A percentile compares a stretch with the other conserved stretches of the same genome.
phyloP scores from a whole-genome alignment of 305 asterid genomes.

The Fraxinus platypoda region DNA sequence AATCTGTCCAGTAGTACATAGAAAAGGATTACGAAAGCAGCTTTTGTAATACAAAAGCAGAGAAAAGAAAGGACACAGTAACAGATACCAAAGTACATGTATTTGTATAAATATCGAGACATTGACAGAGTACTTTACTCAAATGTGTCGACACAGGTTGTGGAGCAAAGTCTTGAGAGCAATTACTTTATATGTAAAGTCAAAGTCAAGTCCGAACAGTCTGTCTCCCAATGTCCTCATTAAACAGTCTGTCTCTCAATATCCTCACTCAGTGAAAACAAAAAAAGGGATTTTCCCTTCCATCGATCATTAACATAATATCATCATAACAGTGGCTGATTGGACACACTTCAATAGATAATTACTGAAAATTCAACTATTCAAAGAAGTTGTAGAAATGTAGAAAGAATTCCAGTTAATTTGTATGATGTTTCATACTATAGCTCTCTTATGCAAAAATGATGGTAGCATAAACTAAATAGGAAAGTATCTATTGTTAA shows the following conservation, averaged over 20 bases:
- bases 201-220: neutral
- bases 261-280: neutral
- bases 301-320: neutral
- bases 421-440: neutral
- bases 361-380: neutral
- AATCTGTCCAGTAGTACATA: slow-evolving; percentile 46
- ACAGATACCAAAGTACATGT: neutral
- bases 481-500: neutral
- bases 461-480: neutral
- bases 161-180: neutral
- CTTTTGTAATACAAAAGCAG: neutral
- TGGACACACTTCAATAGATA: neutral
- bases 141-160: neutral
- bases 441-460: neutral
- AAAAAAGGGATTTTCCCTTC: neutral
- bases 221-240: neutral
- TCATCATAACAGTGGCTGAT: neutral
- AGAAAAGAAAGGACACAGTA: neutral
- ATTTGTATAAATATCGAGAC: slow-evolving; percentile 9
- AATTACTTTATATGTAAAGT: neutral
- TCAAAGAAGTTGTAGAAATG: neutral
- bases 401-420: neutral
- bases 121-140: neutral
- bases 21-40: neutral
- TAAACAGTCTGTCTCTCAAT: neutral